Evolutionary conservation across 768 basidiomycete species (phyloP).

Genomic region (Lenzites betulinus): DNA sequence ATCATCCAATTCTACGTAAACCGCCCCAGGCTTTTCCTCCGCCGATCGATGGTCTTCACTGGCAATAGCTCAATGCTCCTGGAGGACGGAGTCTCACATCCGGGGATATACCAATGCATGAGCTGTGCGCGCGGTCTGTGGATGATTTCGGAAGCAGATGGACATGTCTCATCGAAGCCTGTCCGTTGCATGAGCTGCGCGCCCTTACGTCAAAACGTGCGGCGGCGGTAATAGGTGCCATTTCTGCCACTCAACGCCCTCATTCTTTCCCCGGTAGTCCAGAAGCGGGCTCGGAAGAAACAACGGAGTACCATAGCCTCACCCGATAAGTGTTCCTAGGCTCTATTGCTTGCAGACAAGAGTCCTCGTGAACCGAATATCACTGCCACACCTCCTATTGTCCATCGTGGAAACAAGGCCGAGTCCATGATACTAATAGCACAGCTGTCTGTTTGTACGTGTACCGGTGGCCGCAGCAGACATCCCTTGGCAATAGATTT

Average conservation of each 20-base stretch:
- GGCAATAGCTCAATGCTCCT: constrained; percentile 9
- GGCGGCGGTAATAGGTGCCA: too few relatives aligned
- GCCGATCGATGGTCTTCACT: constrained; percentile 9
- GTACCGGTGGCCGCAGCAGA: too few relatives aligned
- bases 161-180: neutral
- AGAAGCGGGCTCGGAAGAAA: too few relatives aligned
- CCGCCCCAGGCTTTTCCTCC: constrained; percentile 14
- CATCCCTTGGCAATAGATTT: too few relatives aligned
- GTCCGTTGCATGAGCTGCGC: neutral
- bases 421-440: too few relatives aligned
- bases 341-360: too few relatives aligned
- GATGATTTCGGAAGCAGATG: constrained; percentile 1
- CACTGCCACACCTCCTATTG: neutral
- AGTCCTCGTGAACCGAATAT: neutral
- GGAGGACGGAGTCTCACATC: neutral
- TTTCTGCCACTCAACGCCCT: too few relatives aligned
- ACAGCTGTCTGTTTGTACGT: too few relatives aligned
- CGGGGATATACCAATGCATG: neutral
- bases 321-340: too few relatives aligned
- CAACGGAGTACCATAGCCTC: too few relatives aligned
- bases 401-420: too few relatives aligned
- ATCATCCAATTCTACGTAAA: constrained; percentile 10
- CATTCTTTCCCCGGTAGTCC: neutral
- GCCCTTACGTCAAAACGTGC: neutral
- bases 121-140: constrained; percentile 9